Base-by-base conservation (phyloP, 2,329 filamentous ascomycete species). In the Emergomyces orientalis region DNA sequence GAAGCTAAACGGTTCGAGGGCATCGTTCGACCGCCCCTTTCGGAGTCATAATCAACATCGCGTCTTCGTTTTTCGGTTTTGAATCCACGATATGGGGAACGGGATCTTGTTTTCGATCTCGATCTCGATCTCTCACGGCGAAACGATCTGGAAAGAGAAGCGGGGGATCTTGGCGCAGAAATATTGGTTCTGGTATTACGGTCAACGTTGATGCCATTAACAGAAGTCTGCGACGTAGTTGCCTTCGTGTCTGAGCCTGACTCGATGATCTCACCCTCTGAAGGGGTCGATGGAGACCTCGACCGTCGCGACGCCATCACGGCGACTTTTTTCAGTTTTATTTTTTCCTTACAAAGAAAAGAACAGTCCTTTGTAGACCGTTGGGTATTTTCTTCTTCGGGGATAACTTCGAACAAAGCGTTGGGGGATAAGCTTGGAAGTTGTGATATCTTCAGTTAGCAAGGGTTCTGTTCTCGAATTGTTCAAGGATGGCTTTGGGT, bases 231-330 rank as follows among this genome's bases (percentile, higher is more conserved):
- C 87, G 88, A 81, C 78, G 78, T 88, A 90, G 88, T 89, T 94
- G 90, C 90, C 90, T 94, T 94, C 77, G 73, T 76, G 79, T 85
- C 83, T 82, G 81, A 83, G 78, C 83, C 82, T 79, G 84, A 84
- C 79, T 92, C 89, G 76, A 88, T 79, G 77, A 93, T 91, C 81
- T 95, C 91, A 79, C 91, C 90, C 79, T 95, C 90, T 77, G 90
- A 90, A 73, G 89, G 90, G 79, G 87, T 90, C 70, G 82, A 81
- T 66, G 74, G 75, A 68, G 80, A 81, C 70, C 78, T 75, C 71
- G 75, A 76, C 71, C 73, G 73, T 76, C 77, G 74, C 66, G 80
- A 79, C 69, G 77, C 73, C 81, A 83, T 83, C 49, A 61, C 74
- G 67, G 59, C 70, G 65, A 67, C 64, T 63, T 32, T 41, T 27